Percentiles rank a stretch among this genome's conserved stretches.
phyloP scores from a whole-genome alignment of 148 eudicot genomes.

The Spergularia bocconei region DNA sequence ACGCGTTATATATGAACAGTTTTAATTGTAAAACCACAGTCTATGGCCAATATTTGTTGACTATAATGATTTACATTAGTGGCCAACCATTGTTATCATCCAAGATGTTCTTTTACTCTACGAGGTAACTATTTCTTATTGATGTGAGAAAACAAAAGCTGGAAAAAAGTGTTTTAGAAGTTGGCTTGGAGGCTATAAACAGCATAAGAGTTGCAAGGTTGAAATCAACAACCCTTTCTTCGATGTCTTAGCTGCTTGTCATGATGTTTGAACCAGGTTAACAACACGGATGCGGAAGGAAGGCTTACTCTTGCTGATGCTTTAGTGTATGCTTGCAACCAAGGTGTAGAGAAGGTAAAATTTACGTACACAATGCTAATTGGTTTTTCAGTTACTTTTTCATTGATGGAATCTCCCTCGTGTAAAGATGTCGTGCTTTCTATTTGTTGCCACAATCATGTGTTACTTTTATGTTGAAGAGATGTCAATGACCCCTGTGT shows the following conservation, averaged over 20 bases:
- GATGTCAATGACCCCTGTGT: background rate
- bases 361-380: background rate
- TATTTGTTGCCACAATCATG: background rate
- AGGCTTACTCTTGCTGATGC: constrained; percentile 99
- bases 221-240: background rate
- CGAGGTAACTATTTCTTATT: background rate
- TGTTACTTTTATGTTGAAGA: background rate
- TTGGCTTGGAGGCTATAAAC: background rate
- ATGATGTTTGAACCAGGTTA: constrained; percentile 52
- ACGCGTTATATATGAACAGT: too few relatives aligned
- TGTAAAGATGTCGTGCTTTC: background rate
- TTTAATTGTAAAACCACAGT: too few relatives aligned
- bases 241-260: background rate
- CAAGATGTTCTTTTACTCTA: background rate
- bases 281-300: constrained; percentile 99
- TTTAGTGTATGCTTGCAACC: constrained; percentile 93
- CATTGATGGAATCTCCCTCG: background rate
- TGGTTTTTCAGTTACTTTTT: background rate
- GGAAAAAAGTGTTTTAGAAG: background rate
- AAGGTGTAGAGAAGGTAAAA: constrained; percentile 95
- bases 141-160: background rate
- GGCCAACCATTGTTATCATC: too few relatives aligned
- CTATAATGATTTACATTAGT: too few relatives aligned
- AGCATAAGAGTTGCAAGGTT: background rate
- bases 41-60: too few relatives aligned